Base-by-base conservation (phyloP, 2,329 filamentous ascomycete species). In the Parastagonospora avenae region DNA sequence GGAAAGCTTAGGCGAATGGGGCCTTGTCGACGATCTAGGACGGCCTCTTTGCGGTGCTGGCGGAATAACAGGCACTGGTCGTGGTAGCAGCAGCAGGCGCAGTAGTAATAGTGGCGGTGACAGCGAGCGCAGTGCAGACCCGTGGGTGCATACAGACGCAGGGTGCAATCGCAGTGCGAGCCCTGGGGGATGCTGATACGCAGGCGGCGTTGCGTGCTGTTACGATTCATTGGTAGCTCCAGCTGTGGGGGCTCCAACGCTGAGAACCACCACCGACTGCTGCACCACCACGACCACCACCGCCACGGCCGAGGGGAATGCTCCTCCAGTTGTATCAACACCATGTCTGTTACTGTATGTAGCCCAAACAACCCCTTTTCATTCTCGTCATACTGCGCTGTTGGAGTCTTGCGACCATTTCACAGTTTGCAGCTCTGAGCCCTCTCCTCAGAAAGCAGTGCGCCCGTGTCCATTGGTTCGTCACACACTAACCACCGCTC, bases 301-400 rank as follows among this genome's bases (percentile, higher is more conserved):
- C 36, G 40, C 47, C 15, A 46, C 43, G 46, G 19, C 19, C 45
- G 29, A 41, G 28, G 40, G 39, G 36, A 31, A 60, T 60, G 53
- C 48, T 29, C 51, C 35, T 44, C 48, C 41, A 52, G 28, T 55
- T 46, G 47, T 48, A 43, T 43, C 53, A 33, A 46, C 57, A 63
- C 54, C 65, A 80, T 81, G 79, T 78, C 79, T 47, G 77, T 80
- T 60, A 80, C 79, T 12, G 74, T 76, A 63, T 60, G 71, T 66
- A 19, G 16, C 35, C 36, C 42, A 19, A 24, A 15, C 30, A n/a
- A 27, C 24, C 8, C 32, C 31, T 32, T 14, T 14, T 14, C 12
- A 29, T 12, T 8, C 9, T 14, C 9, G 4, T n/a, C 12, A 3
- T 10, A 30, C n/a, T n/a, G n/a, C n/a, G n/a, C n/a, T n/a, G n/a